A percentile compares a stretch with the other conserved stretches of the same genome.
phyloP scores from a whole-genome alignment of 345 rosid species.

The Durio zibethinus region DNA sequence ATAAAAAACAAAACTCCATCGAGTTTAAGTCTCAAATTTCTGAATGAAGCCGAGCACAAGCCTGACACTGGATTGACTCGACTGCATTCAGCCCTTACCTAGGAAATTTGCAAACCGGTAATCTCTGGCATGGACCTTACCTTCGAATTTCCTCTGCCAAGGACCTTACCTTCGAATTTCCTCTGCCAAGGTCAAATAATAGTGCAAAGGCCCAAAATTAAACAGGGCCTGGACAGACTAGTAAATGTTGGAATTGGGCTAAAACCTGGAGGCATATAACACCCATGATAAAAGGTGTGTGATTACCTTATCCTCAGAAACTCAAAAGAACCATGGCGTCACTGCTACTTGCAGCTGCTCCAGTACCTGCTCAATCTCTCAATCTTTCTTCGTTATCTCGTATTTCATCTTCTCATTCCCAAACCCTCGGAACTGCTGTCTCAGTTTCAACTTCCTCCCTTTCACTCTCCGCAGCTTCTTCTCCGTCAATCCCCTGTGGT shows the following conservation, averaged over 20 bases:
- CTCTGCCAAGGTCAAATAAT: neutral
- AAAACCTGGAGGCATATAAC: neutral
- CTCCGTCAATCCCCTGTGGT: conserved; percentile 38
- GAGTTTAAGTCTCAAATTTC: no score
- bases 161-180: neutral
- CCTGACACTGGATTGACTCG: no score
- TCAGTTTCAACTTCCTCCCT: conserved; percentile 21
- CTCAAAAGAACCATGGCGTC: conserved; percentile 42
- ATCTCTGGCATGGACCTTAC: no score
- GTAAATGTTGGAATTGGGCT: neutral
- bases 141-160: no score
- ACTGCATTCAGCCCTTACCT: no score
- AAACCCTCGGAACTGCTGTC: conserved; percentile 41
- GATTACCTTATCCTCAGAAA: neutral
- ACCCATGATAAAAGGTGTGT: neutral
- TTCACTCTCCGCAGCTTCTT: conserved; percentile 28
- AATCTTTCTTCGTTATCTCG: conserved; percentile 9
- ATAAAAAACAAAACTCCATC: no score
- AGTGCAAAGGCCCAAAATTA: neutral
- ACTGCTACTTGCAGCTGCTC: conserved; percentile 36
- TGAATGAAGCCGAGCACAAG: no score
- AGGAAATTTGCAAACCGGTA: neutral
- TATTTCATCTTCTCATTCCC: conserved; percentile 47
- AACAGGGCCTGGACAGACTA: neutral
- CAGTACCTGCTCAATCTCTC: conserved; percentile 16